phyloP scores from a whole-genome alignment of 2,329 filamentous ascomycete genomes.

The Curvularia spicifera region DNA sequence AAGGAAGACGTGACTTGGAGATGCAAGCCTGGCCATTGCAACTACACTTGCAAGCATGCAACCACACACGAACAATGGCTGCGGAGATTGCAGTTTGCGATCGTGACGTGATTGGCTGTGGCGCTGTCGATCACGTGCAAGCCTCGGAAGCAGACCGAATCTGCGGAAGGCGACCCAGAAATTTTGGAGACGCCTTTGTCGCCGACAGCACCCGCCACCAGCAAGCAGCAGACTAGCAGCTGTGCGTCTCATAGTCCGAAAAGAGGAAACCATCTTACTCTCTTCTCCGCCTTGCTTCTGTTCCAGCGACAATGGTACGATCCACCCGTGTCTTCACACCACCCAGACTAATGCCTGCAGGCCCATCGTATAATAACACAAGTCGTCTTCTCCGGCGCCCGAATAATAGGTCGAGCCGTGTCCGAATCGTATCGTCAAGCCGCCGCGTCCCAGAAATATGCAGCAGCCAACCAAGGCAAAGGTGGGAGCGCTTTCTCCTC shows the following conservation, averaged over 20 bases:
- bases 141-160: constrained; percentile 30
- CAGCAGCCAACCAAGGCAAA: constrained; percentile 69
- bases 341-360: constrained; percentile 57
- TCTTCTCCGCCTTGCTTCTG: neutral
- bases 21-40: neutral
- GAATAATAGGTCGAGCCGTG: constrained; percentile 92
- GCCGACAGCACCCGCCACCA: constrained; percentile 25
- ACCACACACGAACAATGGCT: constrained; percentile 4
- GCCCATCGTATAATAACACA: constrained; percentile 94
- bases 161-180: constrained; percentile 40
- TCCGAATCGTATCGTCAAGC: constrained; percentile 96
- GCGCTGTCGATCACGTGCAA: constrained; percentile 31
- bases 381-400: constrained; percentile 86
- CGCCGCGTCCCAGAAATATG: constrained; percentile 82
- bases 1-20: neutral
- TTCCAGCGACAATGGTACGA: constrained; percentile 36
- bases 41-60: constrained; percentile 2
- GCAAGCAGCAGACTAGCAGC: constrained; percentile 1
- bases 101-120: constrained; percentile 41
- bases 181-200: constrained; percentile 29
- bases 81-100: constrained; percentile 32
- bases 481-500: constrained; percentile 61
- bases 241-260: neutral
- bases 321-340: neutral
- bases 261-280: neutral